Conservation (phyloP, 495 filamentous ascomycete species). For the Penicillium simplicissimum region DNA sequence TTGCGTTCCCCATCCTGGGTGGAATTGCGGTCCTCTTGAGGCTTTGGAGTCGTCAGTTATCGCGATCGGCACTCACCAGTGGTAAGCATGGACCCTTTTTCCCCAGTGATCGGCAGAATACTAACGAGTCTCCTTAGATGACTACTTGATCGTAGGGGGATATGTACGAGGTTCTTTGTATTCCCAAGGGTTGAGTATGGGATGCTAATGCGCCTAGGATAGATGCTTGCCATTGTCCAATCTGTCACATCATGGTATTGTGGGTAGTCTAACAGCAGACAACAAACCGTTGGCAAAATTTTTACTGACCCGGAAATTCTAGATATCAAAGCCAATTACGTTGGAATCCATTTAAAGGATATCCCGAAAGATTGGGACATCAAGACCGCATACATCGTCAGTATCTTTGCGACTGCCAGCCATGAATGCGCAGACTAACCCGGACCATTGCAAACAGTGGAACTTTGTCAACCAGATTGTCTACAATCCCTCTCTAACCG, state of each 20-base stretch:
- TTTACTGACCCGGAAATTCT: conserved; percentile 5
- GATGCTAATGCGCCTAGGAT: conserved; percentile 1
- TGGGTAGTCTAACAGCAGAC: conserved; percentile 8
- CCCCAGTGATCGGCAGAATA: conserved; percentile 15
- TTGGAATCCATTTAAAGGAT: conserved; percentile 49
- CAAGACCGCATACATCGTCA: conserved; percentile 24
- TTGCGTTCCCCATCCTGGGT: conserved; percentile 49
- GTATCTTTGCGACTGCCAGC: neutral
- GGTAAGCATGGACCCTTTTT: conserved; percentile 17
- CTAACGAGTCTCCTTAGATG: conserved; percentile 24
- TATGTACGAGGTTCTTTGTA: conserved; percentile 18
- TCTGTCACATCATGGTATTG: conserved; percentile 36
- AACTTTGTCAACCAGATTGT: conserved; percentile 59
- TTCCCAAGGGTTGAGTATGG: neutral
- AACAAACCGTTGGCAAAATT: neutral
- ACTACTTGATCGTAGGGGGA: conserved; percentile 24
- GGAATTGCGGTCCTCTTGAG: conserved; percentile 44
- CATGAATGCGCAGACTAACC: neutral
- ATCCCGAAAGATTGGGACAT: conserved; percentile 36
- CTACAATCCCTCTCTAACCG: conserved; percentile 63
- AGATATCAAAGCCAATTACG: conserved; percentile 56
- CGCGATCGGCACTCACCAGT: conserved; percentile 27
- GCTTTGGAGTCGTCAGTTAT: conserved; percentile 46
- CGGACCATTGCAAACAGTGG: conserved; percentile 19
- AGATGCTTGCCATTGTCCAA: conserved; percentile 28